phyloP scores from a whole-genome alignment of 2,329 filamentous ascomycete genomes.

The Nigrospora sphaerica region DNA sequence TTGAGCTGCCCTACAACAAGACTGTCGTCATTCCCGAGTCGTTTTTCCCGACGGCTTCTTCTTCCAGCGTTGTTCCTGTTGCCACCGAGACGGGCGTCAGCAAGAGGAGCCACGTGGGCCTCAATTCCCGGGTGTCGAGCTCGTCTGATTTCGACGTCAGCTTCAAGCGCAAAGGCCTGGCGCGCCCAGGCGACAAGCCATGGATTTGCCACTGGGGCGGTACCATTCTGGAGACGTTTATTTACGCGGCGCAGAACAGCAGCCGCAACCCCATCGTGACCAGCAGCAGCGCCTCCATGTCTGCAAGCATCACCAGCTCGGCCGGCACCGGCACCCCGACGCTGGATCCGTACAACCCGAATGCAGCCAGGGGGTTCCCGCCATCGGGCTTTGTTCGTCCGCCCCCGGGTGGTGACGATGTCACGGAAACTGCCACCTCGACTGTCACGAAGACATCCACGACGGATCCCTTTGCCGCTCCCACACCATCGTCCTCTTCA shows the following conservation, averaged over 20 bases:
- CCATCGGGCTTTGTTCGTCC: too few relatives aligned
- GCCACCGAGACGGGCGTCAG: neutral
- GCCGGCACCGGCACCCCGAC: too few relatives aligned
- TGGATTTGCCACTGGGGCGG: constrained; percentile 55
- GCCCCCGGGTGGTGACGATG: too few relatives aligned
- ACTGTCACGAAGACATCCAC: too few relatives aligned
- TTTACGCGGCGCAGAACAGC: constrained; percentile 47
- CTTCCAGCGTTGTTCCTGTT: constrained; percentile 1
- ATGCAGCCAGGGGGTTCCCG: too few relatives aligned
- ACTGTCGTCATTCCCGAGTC: constrained; percentile 44
- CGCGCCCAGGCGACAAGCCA: constrained; percentile 40
- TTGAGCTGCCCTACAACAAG: constrained; percentile 46
- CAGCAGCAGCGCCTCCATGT: neutral
- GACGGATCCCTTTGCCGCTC: too few relatives aligned
- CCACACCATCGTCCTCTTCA: too few relatives aligned
- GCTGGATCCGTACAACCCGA: too few relatives aligned
- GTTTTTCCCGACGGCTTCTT: constrained; percentile 18
- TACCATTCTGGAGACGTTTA: constrained; percentile 48
- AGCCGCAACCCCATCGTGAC: constrained; percentile 22
- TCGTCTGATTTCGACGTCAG: constrained; percentile 11
- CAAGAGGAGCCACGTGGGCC: too few relatives aligned
- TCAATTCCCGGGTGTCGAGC: neutral
- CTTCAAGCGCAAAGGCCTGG: constrained; percentile 30
- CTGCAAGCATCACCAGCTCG: too few relatives aligned
- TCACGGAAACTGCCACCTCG: too few relatives aligned